Evolutionary conservation across 2,329 filamentous ascomycete species (phyloP).

Genomic region (Aspergillus novoparasiticus): DNA sequence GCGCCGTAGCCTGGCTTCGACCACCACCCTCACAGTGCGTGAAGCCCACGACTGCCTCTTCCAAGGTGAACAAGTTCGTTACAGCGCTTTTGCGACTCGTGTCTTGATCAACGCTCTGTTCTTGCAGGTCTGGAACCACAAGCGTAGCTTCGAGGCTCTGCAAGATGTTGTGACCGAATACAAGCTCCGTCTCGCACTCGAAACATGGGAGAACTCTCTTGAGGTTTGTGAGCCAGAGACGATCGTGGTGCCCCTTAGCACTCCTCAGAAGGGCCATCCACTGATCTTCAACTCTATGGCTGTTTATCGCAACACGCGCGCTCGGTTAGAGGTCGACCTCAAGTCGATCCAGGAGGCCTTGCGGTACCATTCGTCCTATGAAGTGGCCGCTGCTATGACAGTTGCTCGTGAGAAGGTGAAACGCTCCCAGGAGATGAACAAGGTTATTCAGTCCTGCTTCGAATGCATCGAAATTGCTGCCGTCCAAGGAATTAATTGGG

Average conservation of each 20-base stretch:
- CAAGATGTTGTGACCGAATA: slow-evolving; percentile 98
- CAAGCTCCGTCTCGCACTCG: slow-evolving; percentile 90
- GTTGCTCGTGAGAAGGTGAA: slow-evolving; percentile 91
- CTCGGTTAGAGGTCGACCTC: slow-evolving; percentile 89
- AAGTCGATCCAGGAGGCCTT: slow-evolving; percentile 96
- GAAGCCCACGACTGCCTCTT: slow-evolving; percentile 94
- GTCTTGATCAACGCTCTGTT: slow-evolving; percentile 99
- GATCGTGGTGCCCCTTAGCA: slow-evolving; percentile 84
- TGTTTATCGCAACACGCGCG: slow-evolving; percentile 90
- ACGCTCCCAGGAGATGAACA: slow-evolving; percentile 95
- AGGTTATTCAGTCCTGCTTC: slow-evolving; percentile 96
- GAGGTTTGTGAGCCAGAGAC: slow-evolving; percentile 91
- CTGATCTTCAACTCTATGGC: slow-evolving; percentile 98
- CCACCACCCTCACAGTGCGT: slow-evolving; percentile 81
- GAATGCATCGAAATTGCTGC: slow-evolving; percentile 97
- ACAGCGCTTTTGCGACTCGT: slow-evolving; percentile 94
- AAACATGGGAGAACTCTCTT: slow-evolving; percentile 98
- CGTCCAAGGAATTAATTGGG: slow-evolving; percentile 92
- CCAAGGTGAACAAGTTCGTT: slow-evolving; percentile 85
- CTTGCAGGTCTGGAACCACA: slow-evolving; percentile 98
- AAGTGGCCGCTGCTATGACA: slow-evolving; percentile 96
- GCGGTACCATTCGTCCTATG: slow-evolving; percentile 94
- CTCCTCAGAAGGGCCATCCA: slow-evolving; percentile 93
- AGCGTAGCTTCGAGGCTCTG: slow-evolving; percentile 94
- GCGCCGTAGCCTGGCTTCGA: slow-evolving; percentile 73